Evolutionary conservation across 2,329 filamentous ascomycete genomes (phyloP).

Genomic region (Claviceps purpurea): DNA sequence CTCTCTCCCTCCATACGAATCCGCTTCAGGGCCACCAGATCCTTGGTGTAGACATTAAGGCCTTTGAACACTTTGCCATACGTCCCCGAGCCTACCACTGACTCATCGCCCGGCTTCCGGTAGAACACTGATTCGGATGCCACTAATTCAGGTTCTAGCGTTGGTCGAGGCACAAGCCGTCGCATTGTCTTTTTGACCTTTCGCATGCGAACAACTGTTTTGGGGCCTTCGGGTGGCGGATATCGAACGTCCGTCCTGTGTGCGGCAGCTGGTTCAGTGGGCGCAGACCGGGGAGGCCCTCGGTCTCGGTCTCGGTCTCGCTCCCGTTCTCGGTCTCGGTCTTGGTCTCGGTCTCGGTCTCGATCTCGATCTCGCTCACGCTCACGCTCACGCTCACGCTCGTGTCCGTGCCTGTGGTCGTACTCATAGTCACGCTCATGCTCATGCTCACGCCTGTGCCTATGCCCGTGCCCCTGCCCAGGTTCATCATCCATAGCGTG

Average conservation of each 20-base stretch:
- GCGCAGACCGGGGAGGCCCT: slow-evolving; percentile 35
- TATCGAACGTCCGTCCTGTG: slow-evolving; percentile 20
- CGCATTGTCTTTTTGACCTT: slow-evolving; percentile 55
- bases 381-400: background rate
- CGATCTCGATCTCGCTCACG: background rate
- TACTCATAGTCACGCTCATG: slow-evolving; percentile 7
- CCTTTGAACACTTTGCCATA: slow-evolving; percentile 94
- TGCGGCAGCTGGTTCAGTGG: slow-evolving; percentile 40
- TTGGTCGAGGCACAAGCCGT: slow-evolving; percentile 57
- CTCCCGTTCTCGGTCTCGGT: background rate
- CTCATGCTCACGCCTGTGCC: background rate
- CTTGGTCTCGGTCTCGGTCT: background rate
- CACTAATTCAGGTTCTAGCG: slow-evolving; percentile 56
- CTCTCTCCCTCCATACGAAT: slow-evolving; percentile 89
- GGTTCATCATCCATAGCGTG: slow-evolving; percentile 13
- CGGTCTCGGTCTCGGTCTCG: slow-evolving; percentile 17
- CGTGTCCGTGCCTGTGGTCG: background rate
- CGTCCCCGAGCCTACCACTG: slow-evolving; percentile 86
- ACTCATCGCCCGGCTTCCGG: slow-evolving; percentile 93
- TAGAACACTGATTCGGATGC: slow-evolving; percentile 84
- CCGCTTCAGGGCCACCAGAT: slow-evolving; percentile 72
- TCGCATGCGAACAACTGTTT: slow-evolving; percentile 37
- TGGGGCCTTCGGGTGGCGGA: slow-evolving; percentile 21
- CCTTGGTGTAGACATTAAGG: slow-evolving; percentile 81
- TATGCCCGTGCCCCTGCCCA: background rate